Evolutionary conservation across 192 early-diverging fungal genomes (phyloP).

Genomic region (Backusella australiensis): DNA sequence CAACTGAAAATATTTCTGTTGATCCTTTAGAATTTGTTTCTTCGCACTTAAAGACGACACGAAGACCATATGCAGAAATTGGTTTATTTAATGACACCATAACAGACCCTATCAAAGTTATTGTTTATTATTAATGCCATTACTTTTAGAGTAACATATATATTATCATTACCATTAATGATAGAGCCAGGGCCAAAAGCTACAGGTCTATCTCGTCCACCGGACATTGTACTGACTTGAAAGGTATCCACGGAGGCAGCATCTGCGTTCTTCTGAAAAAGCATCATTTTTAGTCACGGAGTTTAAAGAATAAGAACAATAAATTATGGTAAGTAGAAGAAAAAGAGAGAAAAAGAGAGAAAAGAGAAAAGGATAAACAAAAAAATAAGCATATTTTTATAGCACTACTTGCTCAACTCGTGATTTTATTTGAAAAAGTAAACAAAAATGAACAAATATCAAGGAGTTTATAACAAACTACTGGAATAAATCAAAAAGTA

Average conservation of each 20-base stretch:
- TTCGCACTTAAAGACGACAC: slow-evolving; percentile 24
- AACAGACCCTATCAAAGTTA: slow-evolving; percentile 18
- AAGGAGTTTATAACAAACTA: too few relatives aligned
- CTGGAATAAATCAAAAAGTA: too few relatives aligned
- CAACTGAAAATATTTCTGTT: slow-evolving; percentile 18
- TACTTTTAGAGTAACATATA: background rate
- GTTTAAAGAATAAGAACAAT: slow-evolving; percentile 1
- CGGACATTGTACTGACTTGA: slow-evolving; percentile 4
- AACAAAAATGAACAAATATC: background rate
- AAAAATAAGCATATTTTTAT: background rate
- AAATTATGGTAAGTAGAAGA: background rate
- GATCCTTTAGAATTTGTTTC: slow-evolving; percentile 10
- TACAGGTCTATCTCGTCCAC: slow-evolving; percentile 13
- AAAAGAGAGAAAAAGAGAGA: background rate
- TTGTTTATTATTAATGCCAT: background rate
- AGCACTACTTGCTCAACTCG: background rate
- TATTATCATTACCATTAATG: slow-evolving; percentile 21
- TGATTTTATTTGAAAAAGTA: background rate
- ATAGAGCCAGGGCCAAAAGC: slow-evolving; percentile 32
- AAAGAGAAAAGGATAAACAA: background rate
- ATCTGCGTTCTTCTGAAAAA: slow-evolving; percentile 11
- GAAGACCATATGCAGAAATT: slow-evolving; percentile 13
- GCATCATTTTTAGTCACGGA: slow-evolving; percentile 1
- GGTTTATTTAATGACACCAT: slow-evolving; percentile 23
- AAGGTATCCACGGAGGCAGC: slow-evolving; percentile 3